Base-by-base conservation (phyloP, 75 land plant genomes). In the Sequoia sempervirens region DNA sequence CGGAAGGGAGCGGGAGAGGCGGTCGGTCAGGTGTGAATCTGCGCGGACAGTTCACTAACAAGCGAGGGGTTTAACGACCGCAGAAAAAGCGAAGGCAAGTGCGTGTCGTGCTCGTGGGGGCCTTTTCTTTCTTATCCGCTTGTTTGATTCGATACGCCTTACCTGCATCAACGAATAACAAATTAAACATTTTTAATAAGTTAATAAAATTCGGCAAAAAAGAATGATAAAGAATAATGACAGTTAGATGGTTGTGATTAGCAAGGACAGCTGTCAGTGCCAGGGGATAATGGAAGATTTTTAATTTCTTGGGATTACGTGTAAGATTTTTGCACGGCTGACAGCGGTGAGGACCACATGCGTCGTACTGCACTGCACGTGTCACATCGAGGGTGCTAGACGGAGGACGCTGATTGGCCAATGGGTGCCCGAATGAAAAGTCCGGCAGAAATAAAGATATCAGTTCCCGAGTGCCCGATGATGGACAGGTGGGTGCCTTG, bases 361-460 rank as follows among this genome's bases (percentile, higher is more conserved):
- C 34, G 80, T 5, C 47, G n/a, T 23, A 43, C 80, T 43, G 80
- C 26, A 28, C 46, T 17, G 47, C 47, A 47, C 82, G 82, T 81
- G 82, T 81, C 82, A 54, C 81, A 36, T 81, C 61, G 34, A 32
- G 8, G 17, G 37, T n/a, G 54, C 14, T 46, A 50, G 32, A 30
- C 5, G 61, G 38, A 23, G 37, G 40, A 34, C 2, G 20, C 12
- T 45, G 45, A 78, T 78, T 78, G 26, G 82, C 5, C 23, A 41
- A 53, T 15, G 61, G 54, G 82, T 53, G 15, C 20, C 1, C 1
- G 23, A 2, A n/a, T 26, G 47, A n/a, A n/a, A 26, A 81, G 82
- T 32, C 82, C 82, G 82, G 64, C 82, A 81, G 38, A 54, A 81
- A 30, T 53, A 54, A 81, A 81, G 82, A 81, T 81, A 81, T 30